Percentiles rank a stretch among this genome's conserved stretches.
Conservation (phyloP, 495 filamentous ascomycete species). For the Daldinia caldariorum region DNA sequence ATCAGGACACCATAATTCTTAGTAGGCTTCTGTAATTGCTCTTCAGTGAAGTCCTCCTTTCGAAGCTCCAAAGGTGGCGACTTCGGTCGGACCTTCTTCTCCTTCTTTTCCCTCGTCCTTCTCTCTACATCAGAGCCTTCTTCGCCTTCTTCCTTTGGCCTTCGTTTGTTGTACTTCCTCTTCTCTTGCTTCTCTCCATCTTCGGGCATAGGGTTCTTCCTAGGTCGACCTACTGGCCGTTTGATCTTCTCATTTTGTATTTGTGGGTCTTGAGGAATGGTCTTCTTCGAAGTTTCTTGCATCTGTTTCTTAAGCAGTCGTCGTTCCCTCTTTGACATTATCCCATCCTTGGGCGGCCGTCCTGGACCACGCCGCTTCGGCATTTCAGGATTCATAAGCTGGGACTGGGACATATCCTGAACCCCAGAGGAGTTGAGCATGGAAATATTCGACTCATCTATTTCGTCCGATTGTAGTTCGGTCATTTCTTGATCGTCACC, state of each 20-base stretch:
- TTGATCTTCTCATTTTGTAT: slow-evolving; percentile 65
- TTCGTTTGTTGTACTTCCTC: slow-evolving; percentile 80
- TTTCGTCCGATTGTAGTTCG: slow-evolving; percentile 50
- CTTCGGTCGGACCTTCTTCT: slow-evolving; percentile 66
- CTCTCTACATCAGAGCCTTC: slow-evolving; percentile 58
- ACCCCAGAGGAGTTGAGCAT: slow-evolving; percentile 50
- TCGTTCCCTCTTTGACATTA: slow-evolving; percentile 89
- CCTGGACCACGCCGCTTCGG: slow-evolving; percentile 84
- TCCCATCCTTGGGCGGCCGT: slow-evolving; percentile 88
- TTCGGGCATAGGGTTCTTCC: slow-evolving; percentile 65
- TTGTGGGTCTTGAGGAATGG: slow-evolving; percentile 53
- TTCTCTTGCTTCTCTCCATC: slow-evolving; percentile 72
- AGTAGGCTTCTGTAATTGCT: slow-evolving; percentile 84
- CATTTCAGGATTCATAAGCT: slow-evolving; percentile 52
- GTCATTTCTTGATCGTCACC: slow-evolving; percentile 44
- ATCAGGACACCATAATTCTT: slow-evolving; percentile 92
- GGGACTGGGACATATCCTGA: slow-evolving; percentile 47
- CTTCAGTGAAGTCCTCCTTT: slow-evolving; percentile 79
- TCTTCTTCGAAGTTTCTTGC: slow-evolving; percentile 59
- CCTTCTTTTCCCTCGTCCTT: slow-evolving; percentile 65
- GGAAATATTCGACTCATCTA: slow-evolving; percentile 53
- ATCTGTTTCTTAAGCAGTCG: slow-evolving; percentile 71
- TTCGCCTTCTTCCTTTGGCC: slow-evolving; percentile 65
- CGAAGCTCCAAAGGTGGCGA: slow-evolving; percentile 68
- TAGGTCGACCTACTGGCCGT: slow-evolving; percentile 62